A percentile compares a stretch with the other conserved stretches of the same genome.
Conservation (phyloP, 2,329 filamentous ascomycete genomes). For the Neurospora sp. region DNA sequence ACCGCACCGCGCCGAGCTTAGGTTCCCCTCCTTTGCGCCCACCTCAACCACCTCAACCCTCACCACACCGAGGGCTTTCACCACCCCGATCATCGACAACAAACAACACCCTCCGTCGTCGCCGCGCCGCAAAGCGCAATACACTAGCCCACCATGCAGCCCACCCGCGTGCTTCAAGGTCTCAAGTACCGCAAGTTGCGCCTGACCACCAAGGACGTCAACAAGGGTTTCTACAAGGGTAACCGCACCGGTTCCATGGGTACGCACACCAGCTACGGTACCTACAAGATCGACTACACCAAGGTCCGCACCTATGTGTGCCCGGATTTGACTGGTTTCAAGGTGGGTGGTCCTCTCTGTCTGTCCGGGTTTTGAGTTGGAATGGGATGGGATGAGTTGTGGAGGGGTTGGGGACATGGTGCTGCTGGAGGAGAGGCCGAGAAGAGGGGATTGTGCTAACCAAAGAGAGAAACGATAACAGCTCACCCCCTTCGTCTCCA, state of each 20-base stretch:
- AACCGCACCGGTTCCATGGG: constrained; percentile 84
- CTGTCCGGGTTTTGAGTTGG: neutral
- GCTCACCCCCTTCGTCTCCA: constrained; percentile 73
- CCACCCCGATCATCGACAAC: neutral
- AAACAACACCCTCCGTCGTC: neutral
- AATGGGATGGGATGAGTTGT: neutral
- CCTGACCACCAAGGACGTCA: constrained; percentile 87
- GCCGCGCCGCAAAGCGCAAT: neutral
- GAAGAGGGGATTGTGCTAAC: neutral
- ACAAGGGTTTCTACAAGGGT: constrained; percentile 95
- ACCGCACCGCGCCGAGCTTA: neutral
- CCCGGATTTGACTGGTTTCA: constrained; percentile 61
- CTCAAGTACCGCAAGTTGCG: constrained; percentile 59
- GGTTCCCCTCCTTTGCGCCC: neutral
- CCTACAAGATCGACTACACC: constrained; percentile 72
- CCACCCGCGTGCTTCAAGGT: constrained; percentile 57
- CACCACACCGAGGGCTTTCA: neutral
- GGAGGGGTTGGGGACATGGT: neutral
- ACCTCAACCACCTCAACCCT: neutral
- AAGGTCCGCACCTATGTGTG: constrained; percentile 90
- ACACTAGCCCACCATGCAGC: constrained; percentile 43
- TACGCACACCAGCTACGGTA: constrained; percentile 70
- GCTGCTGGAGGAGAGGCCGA: neutral
- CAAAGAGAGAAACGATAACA: constrained; percentile 27
- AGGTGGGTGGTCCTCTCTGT: constrained; percentile 39